Evolutionary conservation across 345 rosid species (phyloP).

Genomic region (Luvunga scandens): DNA sequence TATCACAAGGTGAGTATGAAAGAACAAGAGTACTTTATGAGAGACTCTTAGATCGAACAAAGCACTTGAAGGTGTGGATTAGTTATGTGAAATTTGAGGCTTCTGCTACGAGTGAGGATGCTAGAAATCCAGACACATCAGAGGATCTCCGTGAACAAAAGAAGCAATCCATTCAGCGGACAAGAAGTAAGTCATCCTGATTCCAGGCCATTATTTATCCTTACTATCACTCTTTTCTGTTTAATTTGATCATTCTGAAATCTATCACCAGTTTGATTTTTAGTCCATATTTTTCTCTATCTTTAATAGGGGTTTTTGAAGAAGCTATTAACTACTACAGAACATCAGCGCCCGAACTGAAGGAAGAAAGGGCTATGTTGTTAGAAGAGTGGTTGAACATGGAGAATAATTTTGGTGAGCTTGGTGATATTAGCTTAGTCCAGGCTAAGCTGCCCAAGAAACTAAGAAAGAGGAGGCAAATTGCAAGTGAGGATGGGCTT

Average conservation of each 20-base stretch:
- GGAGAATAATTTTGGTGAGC: slow-evolving; percentile 62
- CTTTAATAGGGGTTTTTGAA: slow-evolving; percentile 58
- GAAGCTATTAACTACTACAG: slow-evolving; percentile 66
- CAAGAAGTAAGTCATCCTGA: slow-evolving; percentile 61
- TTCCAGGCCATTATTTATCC: not conserved
- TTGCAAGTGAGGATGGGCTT: slow-evolving; percentile 57
- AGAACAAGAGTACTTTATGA: slow-evolving; percentile 66
- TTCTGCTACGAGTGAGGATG: slow-evolving; percentile 46
- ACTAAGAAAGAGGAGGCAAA: slow-evolving; percentile 70
- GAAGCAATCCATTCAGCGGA: slow-evolving; percentile 43
- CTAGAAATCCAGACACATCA: slow-evolving; percentile 17
- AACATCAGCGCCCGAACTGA: slow-evolving; percentile 69
- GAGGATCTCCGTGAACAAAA: slow-evolving; percentile 38
- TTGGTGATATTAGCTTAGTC: slow-evolving; percentile 67
- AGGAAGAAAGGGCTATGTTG: slow-evolving; percentile 86
- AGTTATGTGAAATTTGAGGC: slow-evolving; percentile 90
- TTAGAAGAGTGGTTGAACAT: slow-evolving; percentile 83
- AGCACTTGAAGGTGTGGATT: slow-evolving; percentile 89
- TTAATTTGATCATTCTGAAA: not conserved
- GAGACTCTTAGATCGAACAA: slow-evolving; percentile 75
- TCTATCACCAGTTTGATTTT: not conserved
- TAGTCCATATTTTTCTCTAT: not conserved
- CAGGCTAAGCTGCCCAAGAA: slow-evolving; percentile 77
- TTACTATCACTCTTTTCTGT: not conserved
- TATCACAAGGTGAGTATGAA: slow-evolving; percentile 70